Evolutionary conservation across 768 basidiomycete genomes (phyloP).

Genomic region (Psilocybe azurescens): DNA sequence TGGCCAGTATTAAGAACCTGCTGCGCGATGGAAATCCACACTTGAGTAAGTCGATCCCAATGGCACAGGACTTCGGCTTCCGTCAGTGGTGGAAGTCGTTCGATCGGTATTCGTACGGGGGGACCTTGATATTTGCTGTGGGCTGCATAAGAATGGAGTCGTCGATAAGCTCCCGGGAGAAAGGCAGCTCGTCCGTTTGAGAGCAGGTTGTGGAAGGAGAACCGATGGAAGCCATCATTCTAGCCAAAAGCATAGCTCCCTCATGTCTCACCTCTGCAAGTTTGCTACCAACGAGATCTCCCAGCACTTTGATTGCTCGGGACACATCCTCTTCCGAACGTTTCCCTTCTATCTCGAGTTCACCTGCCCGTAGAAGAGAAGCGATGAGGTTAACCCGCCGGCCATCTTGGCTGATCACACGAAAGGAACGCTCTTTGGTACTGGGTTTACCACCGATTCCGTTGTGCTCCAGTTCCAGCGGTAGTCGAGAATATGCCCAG

Average conservation of each 20-base stretch:
- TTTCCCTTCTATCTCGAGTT: neutral
- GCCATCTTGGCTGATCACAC: conserved; percentile 53
- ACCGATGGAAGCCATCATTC: conserved; percentile 39
- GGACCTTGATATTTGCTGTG: neutral
- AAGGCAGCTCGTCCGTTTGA: conserved; percentile 13
- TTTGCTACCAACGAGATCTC: conserved; percentile 12
- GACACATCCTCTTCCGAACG: conserved; percentile 16
- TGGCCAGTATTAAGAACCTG: conserved; percentile 9
- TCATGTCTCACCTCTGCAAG: neutral
- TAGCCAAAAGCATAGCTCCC: conserved; percentile 15
- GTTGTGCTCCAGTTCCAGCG: conserved; percentile 16
- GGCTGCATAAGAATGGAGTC: conserved; percentile 33
- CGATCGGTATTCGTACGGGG: neutral
- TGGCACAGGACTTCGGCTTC: conserved; percentile 29
- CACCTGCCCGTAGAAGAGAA: conserved; percentile 35
- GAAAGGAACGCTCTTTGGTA: conserved; percentile 41
- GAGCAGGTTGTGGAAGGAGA: neutral
- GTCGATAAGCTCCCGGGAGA: conserved; percentile 46
- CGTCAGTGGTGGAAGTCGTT: conserved; percentile 17
- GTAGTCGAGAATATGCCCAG: conserved; percentile 58
- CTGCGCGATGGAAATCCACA: conserved; percentile 24
- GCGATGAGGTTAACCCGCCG: conserved; percentile 47
- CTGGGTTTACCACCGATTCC: conserved; percentile 21
- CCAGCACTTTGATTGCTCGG: conserved; percentile 20
- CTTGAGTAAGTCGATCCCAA: conserved; percentile 27